Evolutionary conservation across 2,329 filamentous ascomycete genomes (phyloP), one percentile per base, ranked within the genome.

Genomic region (Botrytis byssoidea): DNA sequence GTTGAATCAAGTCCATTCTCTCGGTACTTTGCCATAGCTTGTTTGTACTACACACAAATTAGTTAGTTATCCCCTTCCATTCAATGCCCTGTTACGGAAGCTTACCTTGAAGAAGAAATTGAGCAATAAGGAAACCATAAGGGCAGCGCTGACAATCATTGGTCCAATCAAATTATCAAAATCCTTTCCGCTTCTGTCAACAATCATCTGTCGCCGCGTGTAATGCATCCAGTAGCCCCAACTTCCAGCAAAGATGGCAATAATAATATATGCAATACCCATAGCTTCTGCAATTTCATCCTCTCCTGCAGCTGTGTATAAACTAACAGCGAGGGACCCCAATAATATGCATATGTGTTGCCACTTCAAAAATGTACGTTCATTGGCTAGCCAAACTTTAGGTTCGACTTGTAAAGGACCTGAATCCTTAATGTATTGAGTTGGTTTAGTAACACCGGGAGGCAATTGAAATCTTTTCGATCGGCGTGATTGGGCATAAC

Each of bases 351-450:
- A 92, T 79, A 99, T 94, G 82, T 98, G 95, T 85, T 98, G 93
- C 96, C 96, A 99, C 83, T 98, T 98, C 83, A 99, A 91, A 82
- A 98, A 99, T 0, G 96, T 99, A 75, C 96, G 92, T 84, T 99
- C 95, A 83, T 99, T 99, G 72, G 96, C 96, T 73, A 99, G 91
- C 95, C 96, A 99, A 44, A 99, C 95, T 84, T 99, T 99, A 75
- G 94, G 94, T 84, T 99, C 96, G 73, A 99, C 94, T 81, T 94
- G 92, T 77, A 98, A 88, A 51, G 94, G 93, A 4, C 96, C 95
- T 48, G 92, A 89, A 83, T 99, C 97, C 85, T 99, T 99, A 86
- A 99, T 93, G 91, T 95, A 97, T 77, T 90, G 87, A 14, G 88
- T 89, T 2, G 96, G 96, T 80, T 97, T 91, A 35, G 89, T 89